Percentiles rank a stretch among this genome's conserved stretches.
Conservation (phyloP, 805 yeast genomes). For the Cyberlindnera misumaiensis region DNA sequence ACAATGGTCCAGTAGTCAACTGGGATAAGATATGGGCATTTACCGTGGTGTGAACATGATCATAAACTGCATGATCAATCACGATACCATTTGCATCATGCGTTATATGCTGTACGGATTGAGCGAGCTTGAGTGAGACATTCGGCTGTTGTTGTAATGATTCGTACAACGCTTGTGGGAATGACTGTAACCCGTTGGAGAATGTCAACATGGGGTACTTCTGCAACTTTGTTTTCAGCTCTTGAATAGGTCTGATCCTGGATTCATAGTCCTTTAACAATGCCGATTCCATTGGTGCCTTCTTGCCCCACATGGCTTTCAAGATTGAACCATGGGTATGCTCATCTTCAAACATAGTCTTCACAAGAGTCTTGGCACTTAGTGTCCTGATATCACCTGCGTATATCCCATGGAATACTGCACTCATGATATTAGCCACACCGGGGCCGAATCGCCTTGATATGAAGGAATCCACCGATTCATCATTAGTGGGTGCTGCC, state of each 20-base stretch:
- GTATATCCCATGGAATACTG: constrained; percentile 81
- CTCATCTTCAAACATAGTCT: constrained; percentile 52
- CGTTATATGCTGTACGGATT: constrained; percentile 14
- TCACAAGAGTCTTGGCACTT: constrained; percentile 58
- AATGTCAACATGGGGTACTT: constrained; percentile 58
- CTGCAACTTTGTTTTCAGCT: constrained; percentile 30
- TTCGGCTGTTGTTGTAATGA: constrained; percentile 34
- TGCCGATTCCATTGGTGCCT: constrained; percentile 12
- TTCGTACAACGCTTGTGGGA: constrained; percentile 39
- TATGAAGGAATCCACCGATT: constrained; percentile 62
- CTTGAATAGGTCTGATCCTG: constrained; percentile 33
- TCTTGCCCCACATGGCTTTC: constrained; percentile 33
- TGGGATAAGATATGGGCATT: constrained; percentile 35
- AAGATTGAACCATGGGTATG: constrained; percentile 51
- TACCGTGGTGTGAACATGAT: constrained; percentile 57
- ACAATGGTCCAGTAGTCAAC: constrained; percentile 10
- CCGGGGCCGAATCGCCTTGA: constrained; percentile 58
- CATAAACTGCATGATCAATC: constrained; percentile 25
- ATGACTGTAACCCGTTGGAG: constrained; percentile 46
- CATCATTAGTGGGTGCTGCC: constrained; percentile 41
- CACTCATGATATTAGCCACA: constrained; percentile 63
- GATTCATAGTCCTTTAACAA: constrained; percentile 33
- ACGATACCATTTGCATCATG: neutral
- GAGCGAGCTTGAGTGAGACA: constrained; percentile 31
- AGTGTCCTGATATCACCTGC: constrained; percentile 72